These are phyloP conservation scores for Rhinocladiella mackenziei DNA, from an alignment of 2,329 filamentous ascomycete species.

Conservation along the genomic window DNA sequence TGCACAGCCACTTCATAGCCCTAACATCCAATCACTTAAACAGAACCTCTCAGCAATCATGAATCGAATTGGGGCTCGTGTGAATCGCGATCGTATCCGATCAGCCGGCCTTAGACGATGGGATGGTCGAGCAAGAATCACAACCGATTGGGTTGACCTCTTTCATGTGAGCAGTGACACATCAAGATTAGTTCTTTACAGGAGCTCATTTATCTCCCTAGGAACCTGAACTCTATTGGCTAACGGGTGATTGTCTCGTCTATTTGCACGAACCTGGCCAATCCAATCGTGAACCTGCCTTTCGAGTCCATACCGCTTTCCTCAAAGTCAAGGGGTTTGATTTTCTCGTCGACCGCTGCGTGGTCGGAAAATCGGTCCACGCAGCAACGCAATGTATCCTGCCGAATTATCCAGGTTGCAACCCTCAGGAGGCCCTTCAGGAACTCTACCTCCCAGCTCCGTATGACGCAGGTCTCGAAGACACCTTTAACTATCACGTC, in stretches of 20 bases:
- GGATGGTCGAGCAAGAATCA: conserved; percentile 28
- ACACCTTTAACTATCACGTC: conserved; percentile 28
- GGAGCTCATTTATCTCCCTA: conserved; percentile 9
- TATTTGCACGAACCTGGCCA: conserved; percentile 29
- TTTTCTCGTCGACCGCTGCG: conserved; percentile 22
- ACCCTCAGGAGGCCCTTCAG: conserved; percentile 16
- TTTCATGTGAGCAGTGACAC: conserved; percentile 23
- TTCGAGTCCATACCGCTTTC: conserved; percentile 26
- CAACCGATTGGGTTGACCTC: conserved; percentile 29
- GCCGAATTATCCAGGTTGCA: conserved; percentile 26
- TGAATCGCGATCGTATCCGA: conserved; percentile 26
- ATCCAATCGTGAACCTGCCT: conserved; percentile 30
- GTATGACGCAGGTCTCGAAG: conserved; percentile 20
- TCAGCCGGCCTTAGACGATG: conserved; percentile 30
- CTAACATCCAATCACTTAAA: neutral
- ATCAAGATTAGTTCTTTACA: neutral
- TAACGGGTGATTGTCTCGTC: conserved; percentile 29
- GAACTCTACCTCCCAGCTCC: conserved; percentile 30
- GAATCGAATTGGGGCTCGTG: conserved; percentile 24
- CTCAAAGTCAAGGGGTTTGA: conserved; percentile 26
- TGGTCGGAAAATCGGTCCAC: conserved; percentile 24
- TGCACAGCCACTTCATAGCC: conserved; percentile 9
- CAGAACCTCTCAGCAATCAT: conserved; percentile 9
- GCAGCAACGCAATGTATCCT: conserved; percentile 21
- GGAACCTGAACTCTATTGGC: conserved; percentile 31